Base-by-base conservation (phyloP, 139 green algal genomes). In the Chlorella vulgaris region DNA sequence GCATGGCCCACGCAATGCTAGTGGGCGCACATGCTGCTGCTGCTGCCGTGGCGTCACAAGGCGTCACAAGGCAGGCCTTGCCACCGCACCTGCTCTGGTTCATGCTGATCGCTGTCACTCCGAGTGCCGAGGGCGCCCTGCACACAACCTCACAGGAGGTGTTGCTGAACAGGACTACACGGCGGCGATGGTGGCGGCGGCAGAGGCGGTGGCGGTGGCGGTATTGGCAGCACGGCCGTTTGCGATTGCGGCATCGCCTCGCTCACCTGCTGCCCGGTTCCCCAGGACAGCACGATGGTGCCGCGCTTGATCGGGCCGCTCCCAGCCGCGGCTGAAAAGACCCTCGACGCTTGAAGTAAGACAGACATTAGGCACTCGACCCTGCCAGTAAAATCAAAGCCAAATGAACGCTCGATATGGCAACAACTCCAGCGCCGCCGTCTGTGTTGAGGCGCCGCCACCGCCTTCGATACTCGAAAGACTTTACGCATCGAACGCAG, bases 51-150 rank as follows among this genome's bases (percentile, higher is more conserved):
- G n/a, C n/a, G n/a, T n/a, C n/a, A n/a, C n/a, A n/a, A n/a, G n/a
- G n/a, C n/a, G n/a, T n/a, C n/a, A n/a, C n/a, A n/a, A n/a, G n/a
- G n/a, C n/a, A n/a, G n/a, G n/a, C n/a, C n/a, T n/a, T n/a, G n/a
- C n/a, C n/a, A n/a, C n/a, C n/a, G n/a, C n/a, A 85, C 47, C 21
- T 76, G 33, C 18, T 85, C 80, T 29, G 86, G 86, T 31, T 86
- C 84, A 28, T 86, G 84, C 18, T 68, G 55, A 39, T 88, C 84
- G 0, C 28, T 7, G 1, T 68, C 33, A 1, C 28, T 60, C 3
- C 39, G 62, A 13, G 68, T 65, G 4, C 84, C 84, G 15, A 88
- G 69, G 2, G 75, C 81, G 15, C 84, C 84, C 84, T 88, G 80
- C 50, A n/a, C n/a, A n/a, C n/a, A n/a, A n/a, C n/a, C n/a, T n/a